phyloP scores from a whole-genome alignment of 1,139 yeast species.

The Hanseniaspora sp. region DNA sequence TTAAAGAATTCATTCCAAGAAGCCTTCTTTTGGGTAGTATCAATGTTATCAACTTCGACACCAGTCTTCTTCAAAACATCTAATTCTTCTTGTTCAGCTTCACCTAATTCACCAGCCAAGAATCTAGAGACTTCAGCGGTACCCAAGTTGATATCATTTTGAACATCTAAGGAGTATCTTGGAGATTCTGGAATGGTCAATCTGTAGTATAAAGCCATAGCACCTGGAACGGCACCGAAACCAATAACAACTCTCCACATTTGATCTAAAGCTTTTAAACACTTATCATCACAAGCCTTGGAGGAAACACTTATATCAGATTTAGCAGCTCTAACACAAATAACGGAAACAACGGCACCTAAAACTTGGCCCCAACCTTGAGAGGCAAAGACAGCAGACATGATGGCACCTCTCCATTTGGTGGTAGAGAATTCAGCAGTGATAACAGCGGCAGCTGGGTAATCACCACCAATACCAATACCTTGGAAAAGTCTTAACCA shows the following conservation, averaged over 20 bases:
- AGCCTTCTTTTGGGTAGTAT: conserved; percentile 36
- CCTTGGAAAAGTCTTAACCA: conserved; percentile 77
- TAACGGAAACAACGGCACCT: conserved; percentile 72
- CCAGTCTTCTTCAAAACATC: conserved; percentile 35
- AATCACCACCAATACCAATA: conserved; percentile 99
- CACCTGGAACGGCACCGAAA: conserved; percentile 81
- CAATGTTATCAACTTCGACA: conserved; percentile 34
- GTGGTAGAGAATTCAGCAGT: conserved; percentile 83
- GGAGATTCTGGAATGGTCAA: conserved; percentile 91
- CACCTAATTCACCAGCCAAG: conserved; percentile 38
- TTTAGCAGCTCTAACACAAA: conserved; percentile 65
- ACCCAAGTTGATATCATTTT: conserved; percentile 52
- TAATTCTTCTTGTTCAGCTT: conserved; percentile 35
- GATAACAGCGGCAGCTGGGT: conserved; percentile 89
- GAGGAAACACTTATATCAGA: conserved; percentile 42
- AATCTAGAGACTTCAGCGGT: conserved; percentile 47
- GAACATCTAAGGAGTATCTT: conserved; percentile 70
- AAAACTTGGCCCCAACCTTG: conserved; percentile 86
- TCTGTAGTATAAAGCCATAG: conserved; percentile 72
- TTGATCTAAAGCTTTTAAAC: conserved; percentile 71
- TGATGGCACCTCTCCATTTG: conserved; percentile 92
- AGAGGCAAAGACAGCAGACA: conserved; percentile 87
- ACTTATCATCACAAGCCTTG: conserved; percentile 49
- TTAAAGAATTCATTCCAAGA: conserved; percentile 46
- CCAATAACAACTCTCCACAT: conserved; percentile 91